Evolutionary conservation across 441 rosid genomes (phyloP).

Genomic region (Dalechampia spathulata): DNA sequence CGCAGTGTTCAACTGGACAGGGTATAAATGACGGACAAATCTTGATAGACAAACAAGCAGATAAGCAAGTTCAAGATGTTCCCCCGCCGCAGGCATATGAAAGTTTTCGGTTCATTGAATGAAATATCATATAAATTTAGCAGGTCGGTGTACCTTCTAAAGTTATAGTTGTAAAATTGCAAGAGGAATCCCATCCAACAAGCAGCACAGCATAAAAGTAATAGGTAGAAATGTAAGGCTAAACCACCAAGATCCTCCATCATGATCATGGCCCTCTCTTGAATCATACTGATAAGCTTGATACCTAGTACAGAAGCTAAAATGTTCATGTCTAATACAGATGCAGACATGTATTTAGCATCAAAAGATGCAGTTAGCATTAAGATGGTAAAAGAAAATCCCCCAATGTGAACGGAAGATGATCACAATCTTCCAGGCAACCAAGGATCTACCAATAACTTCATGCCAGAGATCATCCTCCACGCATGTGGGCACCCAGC

Average conservation of each 20-base stretch:
- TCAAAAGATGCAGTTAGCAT: not conserved
- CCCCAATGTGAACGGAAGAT: not conserved
- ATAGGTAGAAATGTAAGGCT: too few species aligned
- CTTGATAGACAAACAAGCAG: not conserved
- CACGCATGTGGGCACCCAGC: conserved; percentile 97
- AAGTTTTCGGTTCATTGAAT: not conserved
- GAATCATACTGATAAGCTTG: not conserved
- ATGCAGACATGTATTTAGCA: not conserved
- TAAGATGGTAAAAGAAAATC: not conserved
- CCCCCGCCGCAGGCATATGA: not conserved
- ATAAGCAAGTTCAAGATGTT: not conserved
- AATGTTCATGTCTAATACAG: not conserved
- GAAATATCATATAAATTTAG: not conserved
- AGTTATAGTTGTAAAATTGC: not conserved
- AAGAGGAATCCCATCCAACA: not conserved
- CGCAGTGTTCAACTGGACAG: too few species aligned
- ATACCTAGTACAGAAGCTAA: not conserved
- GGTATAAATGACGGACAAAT: too few species aligned
- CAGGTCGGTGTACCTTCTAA: not conserved
- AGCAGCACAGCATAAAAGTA: too few species aligned
- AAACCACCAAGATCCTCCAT: not conserved
- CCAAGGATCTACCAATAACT: not conserved
- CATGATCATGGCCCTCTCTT: not conserved
- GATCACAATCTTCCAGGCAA: not conserved
- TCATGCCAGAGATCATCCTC: conserved; percentile 37